These are phyloP conservation scores for Taphrina pruni DNA, from an alignment of 1,139 yeast genomes.

Conservation along the genomic window DNA sequence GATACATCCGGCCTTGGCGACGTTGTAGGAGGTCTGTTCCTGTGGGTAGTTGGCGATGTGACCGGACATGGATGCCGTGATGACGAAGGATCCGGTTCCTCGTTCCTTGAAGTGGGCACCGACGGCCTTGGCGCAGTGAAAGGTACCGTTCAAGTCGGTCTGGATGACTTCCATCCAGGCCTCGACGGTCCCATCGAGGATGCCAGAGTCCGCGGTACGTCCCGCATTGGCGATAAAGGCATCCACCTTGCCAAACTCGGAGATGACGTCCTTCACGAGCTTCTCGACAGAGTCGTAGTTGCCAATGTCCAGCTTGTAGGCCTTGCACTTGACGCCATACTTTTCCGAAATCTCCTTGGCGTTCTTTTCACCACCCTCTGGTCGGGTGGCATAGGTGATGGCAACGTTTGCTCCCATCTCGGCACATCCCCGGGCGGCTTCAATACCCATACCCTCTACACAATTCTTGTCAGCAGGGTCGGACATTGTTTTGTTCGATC, in stretches of 20 bases:
- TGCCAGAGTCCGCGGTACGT: conserved; percentile 72
- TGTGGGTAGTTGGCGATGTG: conserved; percentile 90
- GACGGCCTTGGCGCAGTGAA: conserved; percentile 72
- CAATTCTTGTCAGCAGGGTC: not conserved
- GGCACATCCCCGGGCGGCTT: conserved; percentile 83
- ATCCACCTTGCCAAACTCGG: conserved; percentile 80
- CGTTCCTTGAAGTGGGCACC: conserved; percentile 76
- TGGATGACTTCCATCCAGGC: conserved; percentile 73
- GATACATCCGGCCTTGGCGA: conserved; percentile 80
- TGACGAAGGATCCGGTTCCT: conserved; percentile 73
- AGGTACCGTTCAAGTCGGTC: conserved; percentile 76
- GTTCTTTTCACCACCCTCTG: conserved; percentile 62
- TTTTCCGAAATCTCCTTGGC: conserved; percentile 64
- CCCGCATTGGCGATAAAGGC: conserved; percentile 92
- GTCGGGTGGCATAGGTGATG: conserved; percentile 64
- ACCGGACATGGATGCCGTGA: conserved; percentile 92
- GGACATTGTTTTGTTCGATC: too few species aligned
- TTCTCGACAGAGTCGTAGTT: conserved; percentile 59
- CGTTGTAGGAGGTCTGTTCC: conserved; percentile 86
- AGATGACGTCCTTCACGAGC: conserved; percentile 63
- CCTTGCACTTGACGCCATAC: conserved; percentile 70
- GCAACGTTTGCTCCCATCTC: conserved; percentile 93
- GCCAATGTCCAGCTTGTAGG: conserved; percentile 74
- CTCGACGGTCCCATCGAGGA: conserved; percentile 64
- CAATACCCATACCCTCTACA: conserved; percentile 63